Evolutionary conservation across 345 rosid genomes (phyloP), one percentile per base, ranked within the genome.

Genomic region (Mercurialis annua): DNA sequence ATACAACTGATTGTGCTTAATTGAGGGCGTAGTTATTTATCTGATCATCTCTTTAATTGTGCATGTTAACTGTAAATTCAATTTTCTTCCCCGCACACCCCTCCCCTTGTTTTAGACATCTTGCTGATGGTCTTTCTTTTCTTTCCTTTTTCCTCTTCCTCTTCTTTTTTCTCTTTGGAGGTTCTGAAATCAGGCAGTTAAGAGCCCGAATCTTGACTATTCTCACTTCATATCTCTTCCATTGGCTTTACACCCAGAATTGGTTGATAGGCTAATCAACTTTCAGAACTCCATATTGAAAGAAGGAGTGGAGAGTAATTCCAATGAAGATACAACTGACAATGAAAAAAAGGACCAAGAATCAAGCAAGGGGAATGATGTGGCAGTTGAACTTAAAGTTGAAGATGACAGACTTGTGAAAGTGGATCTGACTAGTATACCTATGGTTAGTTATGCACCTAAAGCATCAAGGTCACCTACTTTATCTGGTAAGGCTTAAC

Each of bases 171-270:
- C 33, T 38, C 30, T 44, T 62, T 3, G 6, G 30, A 49, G n/a
- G 33, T 29, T 14, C 3, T 26, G 58, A 54, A 65, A 66, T 33
- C 86, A 91, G 99, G 96, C 81, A 40, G 90, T 82, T 66, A 73
- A 68, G 58, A 83, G 92, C 75, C 88, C 78, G 33, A 79, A 57
- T 69, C 85, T 94, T 2, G 84, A 87, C 17, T 94, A 89, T 74
- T 91, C 99, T 15, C 97, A 91, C 80, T 91, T 94, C 50, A 75
- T 91, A 68, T 89, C 97, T 44, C 95, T 94, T 74, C 99, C 98
- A 59, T 63, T 91, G 81, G 99, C 93, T 33, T 73, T 86, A 84
- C 81, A 94, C 71, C 86, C 89, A 10, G 88, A 71, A 76, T 75
- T 94, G 82, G 90, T 89, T 62, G 87, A 74, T 38, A 94, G 86